phyloP scores from a whole-genome alignment of 352 stramenopile genomes.

The Pythium guiyangense region DNA sequence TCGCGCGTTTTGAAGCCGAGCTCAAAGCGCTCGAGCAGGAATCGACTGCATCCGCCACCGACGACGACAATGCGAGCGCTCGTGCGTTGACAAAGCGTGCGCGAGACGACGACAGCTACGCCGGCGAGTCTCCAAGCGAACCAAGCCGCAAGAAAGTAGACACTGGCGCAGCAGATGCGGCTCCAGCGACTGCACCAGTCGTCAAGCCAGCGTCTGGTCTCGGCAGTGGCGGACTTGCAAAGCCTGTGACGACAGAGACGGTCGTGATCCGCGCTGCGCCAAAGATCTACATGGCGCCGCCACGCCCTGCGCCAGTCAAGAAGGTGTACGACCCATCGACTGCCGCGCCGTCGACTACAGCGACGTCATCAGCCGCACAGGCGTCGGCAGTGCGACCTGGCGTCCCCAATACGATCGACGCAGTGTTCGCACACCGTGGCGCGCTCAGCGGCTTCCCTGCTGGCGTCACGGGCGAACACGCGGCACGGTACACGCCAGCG shows the following conservation, averaged over 20 bases:
- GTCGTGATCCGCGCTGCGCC: conserved; percentile 40
- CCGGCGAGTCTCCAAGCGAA: conserved; percentile 1
- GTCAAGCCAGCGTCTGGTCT: conserved; percentile 9
- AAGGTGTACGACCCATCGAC: conserved; percentile 3
- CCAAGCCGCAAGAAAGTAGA: conserved; percentile 27
- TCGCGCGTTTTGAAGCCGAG: conserved; percentile 80
- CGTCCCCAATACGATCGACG: conserved; percentile 42
- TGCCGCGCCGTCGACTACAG: not conserved
- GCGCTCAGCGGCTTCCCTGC: conserved; percentile 65
- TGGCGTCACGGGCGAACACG: conserved; percentile 45
- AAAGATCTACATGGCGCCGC: conserved; percentile 66
- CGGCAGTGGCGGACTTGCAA: conserved; percentile 8
- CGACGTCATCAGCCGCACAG: not conserved
- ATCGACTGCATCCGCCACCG: not conserved
- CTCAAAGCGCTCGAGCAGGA: conserved; percentile 71
- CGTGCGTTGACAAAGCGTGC: conserved; percentile 26
- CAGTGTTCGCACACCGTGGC: conserved; percentile 42
- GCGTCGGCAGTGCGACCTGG: conserved; percentile 9
- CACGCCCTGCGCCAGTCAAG: conserved; percentile 47
- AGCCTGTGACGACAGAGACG: conserved; percentile 9
- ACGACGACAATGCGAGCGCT: not conserved
- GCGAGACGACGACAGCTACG: conserved; percentile 15
- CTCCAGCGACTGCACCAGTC: not conserved
- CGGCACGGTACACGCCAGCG: conserved; percentile 14
- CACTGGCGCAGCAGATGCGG: not conserved